These are phyloP conservation scores for Linnemannia zychae DNA, from an alignment of 192 early-diverging fungal species.

Conservation along the genomic window DNA sequence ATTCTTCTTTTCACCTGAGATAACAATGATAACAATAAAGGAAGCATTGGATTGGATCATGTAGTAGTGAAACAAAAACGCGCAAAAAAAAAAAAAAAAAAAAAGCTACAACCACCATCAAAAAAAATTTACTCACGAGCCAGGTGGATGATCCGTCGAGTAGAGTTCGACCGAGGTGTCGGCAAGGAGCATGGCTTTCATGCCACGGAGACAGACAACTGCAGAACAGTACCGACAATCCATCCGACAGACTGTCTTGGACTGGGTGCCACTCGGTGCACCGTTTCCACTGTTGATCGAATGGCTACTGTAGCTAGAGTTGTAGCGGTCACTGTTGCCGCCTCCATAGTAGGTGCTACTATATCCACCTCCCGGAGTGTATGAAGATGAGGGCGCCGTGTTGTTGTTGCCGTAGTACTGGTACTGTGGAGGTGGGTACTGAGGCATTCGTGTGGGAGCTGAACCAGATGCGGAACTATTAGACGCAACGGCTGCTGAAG, in stretches of 20 bases:
- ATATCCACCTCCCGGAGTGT: slow-evolving; percentile 7
- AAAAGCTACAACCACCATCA: too few species aligned
- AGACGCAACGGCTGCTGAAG: too few species aligned
- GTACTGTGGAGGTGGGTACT: slow-evolving; percentile 26
- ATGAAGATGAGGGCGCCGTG: not conserved
- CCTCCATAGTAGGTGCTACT: slow-evolving; percentile 22
- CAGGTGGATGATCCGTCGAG: slow-evolving; percentile 81
- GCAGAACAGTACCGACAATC: slow-evolving; percentile 75
- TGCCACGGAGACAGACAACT: slow-evolving; percentile 77
- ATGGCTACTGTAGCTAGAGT: slow-evolving; percentile 21
- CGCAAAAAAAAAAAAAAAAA: slow-evolving; percentile 12
- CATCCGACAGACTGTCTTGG: slow-evolving; percentile 75
- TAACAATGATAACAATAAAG: not conserved
- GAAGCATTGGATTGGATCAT: not conserved
- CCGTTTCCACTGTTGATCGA: not conserved
- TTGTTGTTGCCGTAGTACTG: slow-evolving; percentile 18
- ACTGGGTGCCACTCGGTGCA: slow-evolving; percentile 41
- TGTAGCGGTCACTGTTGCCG: slow-evolving; percentile 23
- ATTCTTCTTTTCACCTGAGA: not conserved
- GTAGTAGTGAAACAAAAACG: not conserved
- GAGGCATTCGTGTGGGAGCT: slow-evolving; percentile 21
- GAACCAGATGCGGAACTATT: not conserved
- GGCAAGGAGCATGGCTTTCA: slow-evolving; percentile 79
- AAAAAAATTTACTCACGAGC: slow-evolving; percentile 67
- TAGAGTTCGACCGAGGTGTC: slow-evolving; percentile 80